Conservation (phyloP, 129 eudicot genomes). For the Mikania micrantha region DNA sequence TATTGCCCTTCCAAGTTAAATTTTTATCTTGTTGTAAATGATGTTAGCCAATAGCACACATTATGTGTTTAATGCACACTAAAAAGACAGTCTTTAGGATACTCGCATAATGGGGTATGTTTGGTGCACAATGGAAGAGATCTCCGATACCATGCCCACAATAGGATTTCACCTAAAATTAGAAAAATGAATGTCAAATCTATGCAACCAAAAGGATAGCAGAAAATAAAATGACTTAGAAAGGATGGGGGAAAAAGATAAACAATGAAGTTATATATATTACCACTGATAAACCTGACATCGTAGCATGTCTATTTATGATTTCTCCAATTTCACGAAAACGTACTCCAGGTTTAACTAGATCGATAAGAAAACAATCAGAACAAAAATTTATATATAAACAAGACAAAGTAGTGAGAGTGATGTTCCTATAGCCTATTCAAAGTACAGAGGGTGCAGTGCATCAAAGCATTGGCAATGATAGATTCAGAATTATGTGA, state of each 20-base stretch:
- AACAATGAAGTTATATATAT: conserved; percentile 8
- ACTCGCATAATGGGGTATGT: conserved; percentile 96
- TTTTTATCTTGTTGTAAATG: not conserved
- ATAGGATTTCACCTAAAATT: conserved; percentile 67
- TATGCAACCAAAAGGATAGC: not conserved
- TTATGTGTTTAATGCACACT: not conserved
- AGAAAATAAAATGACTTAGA: not conserved
- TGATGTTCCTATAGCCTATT: not conserved
- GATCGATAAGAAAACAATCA: conserved; percentile 6
- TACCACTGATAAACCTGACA: conserved; percentile 97
- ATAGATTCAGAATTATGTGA: not conserved
- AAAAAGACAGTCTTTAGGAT: conserved; percentile 44
- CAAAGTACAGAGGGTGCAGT: not conserved
- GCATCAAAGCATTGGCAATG: not conserved
- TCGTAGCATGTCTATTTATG: conserved; percentile 79
- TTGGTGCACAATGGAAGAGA: conserved; percentile 98
- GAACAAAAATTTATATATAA: not conserved
- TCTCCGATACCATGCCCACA: conserved; percentile 98
- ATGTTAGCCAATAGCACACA: not conserved
- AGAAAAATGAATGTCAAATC: not conserved
- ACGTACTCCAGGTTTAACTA: conserved; percentile 95
- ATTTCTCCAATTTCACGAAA: conserved; percentile 95
- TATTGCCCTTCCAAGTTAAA: not conserved
- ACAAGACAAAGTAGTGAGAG: not conserved
- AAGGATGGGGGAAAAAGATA: not conserved